phyloP scores from a whole-genome alignment of 2,329 filamentous ascomycete genomes.

The Arthrobotrys sphaeroides region DNA sequence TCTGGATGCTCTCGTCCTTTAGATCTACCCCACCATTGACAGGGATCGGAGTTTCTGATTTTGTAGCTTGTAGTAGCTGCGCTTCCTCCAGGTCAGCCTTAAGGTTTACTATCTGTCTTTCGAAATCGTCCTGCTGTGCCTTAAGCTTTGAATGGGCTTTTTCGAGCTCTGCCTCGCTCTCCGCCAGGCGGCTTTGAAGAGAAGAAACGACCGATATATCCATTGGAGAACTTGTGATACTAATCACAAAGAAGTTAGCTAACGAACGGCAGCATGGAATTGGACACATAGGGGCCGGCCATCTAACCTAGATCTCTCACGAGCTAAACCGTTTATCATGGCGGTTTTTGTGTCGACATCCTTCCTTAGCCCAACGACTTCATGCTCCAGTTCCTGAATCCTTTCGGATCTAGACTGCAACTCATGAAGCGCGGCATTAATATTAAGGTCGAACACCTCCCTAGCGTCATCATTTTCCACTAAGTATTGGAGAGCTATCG shows the following conservation, averaged over 20 bases:
- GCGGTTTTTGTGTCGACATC: conserved; percentile 98
- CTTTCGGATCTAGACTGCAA: conserved; percentile 85
- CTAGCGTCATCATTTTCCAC: conserved; percentile 82
- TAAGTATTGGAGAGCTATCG: conserved; percentile 86
- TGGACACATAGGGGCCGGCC: too few relatives aligned
- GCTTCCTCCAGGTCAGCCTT: conserved; percentile 36
- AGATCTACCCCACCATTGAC: not conserved
- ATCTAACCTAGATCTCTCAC: conserved; percentile 80
- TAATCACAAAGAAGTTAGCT: conserved; percentile 28
- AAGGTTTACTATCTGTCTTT: conserved; percentile 75
- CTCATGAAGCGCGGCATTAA: conserved; percentile 92
- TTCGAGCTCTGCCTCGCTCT: conserved; percentile 82
- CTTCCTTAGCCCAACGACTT: conserved; percentile 83
- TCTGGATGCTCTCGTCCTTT: not conserved
- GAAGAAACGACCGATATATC: conserved; percentile 91
- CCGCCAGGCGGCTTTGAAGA: conserved; percentile 85
- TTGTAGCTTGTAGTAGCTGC: conserved; percentile 21
- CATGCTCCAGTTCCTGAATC: conserved; percentile 87
- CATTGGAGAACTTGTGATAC: conserved; percentile 71
- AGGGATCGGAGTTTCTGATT: not conserved
- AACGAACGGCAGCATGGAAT: too few relatives aligned
- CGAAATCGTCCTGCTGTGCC: conserved; percentile 78
- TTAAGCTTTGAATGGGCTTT: conserved; percentile 77
- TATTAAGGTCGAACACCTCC: conserved; percentile 90
- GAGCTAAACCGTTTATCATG: conserved; percentile 91